Evolutionary conservation across 2,329 filamentous ascomycete species (phyloP).

Genomic region (Fusarium pininemorale): DNA sequence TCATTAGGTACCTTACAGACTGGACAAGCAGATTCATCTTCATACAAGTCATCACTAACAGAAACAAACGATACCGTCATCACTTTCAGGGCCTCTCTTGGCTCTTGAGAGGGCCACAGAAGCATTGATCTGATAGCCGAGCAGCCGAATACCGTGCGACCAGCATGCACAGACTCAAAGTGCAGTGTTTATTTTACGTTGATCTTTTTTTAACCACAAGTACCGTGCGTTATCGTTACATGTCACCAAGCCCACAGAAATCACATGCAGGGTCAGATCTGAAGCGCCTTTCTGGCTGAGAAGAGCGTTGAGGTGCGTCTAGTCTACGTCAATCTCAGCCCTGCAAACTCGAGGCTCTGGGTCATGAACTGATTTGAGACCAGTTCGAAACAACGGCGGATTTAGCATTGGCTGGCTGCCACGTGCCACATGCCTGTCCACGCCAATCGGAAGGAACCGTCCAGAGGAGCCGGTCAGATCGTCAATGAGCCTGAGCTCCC

Average conservation of each 20-base stretch:
- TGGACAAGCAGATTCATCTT: not conserved
- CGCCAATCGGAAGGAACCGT: slow-evolving; percentile 34
- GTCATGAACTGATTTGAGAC: slow-evolving; percentile 39
- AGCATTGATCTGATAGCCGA: slow-evolving; percentile 1
- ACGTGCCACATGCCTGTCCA: slow-evolving; percentile 36
- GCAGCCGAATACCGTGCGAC: slow-evolving; percentile 8
- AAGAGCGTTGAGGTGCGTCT: slow-evolving; percentile 1
- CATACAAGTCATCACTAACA: not conserved
- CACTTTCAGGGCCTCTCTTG: not conserved
- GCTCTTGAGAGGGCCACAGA: not conserved
- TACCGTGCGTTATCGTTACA: slow-evolving; percentile 1
- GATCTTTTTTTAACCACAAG: not conserved
- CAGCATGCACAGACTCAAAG: slow-evolving; percentile 20
- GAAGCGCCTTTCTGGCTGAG: not conserved
- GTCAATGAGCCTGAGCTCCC: slow-evolving; percentile 2
- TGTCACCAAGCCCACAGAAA: slow-evolving; percentile 11
- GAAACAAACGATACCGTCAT: slow-evolving; percentile 2
- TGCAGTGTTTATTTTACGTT: slow-evolving; percentile 7
- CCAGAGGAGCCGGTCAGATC: not conserved
- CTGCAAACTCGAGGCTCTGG: slow-evolving; percentile 10
- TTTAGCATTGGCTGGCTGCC: slow-evolving; percentile 35
- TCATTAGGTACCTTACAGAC: not conserved
- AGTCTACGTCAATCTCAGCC: slow-evolving; percentile 19
- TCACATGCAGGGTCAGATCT: slow-evolving; percentile 6
- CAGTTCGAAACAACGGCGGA: slow-evolving; percentile 37